Evolutionary conservation across 305 asterid genomes (phyloP).

Genomic region (Fraxinus greggii): DNA sequence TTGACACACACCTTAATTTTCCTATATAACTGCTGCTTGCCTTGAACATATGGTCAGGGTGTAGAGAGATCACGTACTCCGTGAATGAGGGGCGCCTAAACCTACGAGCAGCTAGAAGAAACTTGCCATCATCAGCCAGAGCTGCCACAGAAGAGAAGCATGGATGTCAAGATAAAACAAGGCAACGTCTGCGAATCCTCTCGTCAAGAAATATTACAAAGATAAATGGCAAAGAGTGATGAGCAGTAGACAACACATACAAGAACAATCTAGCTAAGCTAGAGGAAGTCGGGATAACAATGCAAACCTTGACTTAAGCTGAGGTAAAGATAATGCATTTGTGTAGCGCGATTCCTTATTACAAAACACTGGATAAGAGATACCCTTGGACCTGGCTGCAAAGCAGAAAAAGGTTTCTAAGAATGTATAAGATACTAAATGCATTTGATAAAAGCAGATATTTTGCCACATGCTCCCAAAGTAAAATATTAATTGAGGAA

Average conservation of each 20-base stretch:
- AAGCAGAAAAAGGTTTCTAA: slow-evolving; percentile 6
- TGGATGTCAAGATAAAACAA: slow-evolving; percentile 14
- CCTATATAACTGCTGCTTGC: slow-evolving; percentile 66
- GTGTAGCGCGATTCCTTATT: slow-evolving; percentile 67
- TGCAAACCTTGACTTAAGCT: slow-evolving; percentile 72
- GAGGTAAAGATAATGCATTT: slow-evolving; percentile 66
- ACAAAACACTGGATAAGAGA: slow-evolving; percentile 77
- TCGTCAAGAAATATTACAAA: background rate
- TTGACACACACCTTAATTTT: slow-evolving; percentile 62
- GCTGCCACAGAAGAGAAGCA: slow-evolving; percentile 50
- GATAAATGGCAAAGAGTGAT: background rate
- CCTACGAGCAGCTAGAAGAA: slow-evolving; percentile 86
- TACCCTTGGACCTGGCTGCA: slow-evolving; percentile 98
- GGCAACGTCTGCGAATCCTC: background rate
- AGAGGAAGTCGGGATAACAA: slow-evolving; percentile 9
- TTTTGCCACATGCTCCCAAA: background rate
- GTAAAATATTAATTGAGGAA: background rate
- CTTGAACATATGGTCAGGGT: slow-evolving; percentile 58
- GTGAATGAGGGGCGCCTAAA: slow-evolving; percentile 77
- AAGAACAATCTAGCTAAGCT: background rate
- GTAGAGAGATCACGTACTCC: slow-evolving; percentile 72
- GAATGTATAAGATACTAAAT: background rate
- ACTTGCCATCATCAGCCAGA: slow-evolving; percentile 87
- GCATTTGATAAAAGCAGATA: background rate
- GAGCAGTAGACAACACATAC: background rate